These are phyloP conservation scores for Lachnellula hyalina DNA, from an alignment of 2,329 filamentous ascomycete genomes.

Conservation along the genomic window DNA sequence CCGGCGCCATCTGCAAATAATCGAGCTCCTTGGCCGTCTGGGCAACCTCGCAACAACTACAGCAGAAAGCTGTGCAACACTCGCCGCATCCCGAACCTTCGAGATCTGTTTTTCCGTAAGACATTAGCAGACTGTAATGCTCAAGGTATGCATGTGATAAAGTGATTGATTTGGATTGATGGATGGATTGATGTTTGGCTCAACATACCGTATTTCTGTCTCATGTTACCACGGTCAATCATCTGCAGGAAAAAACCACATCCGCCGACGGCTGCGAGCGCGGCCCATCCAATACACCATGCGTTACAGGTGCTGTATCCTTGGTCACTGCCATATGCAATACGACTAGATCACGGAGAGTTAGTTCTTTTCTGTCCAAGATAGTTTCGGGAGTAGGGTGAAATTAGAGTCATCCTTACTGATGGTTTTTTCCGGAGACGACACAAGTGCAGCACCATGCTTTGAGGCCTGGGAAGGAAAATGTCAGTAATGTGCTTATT, in stretches of 20 bases:
- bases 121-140: too few species aligned
- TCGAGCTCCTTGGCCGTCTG: constrained; percentile 8
- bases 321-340: neutral
- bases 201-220: constrained; percentile 6
- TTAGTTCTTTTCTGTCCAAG: too few species aligned
- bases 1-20: neutral
- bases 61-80: constrained; percentile 5
- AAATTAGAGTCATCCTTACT: neutral
- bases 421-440: constrained; percentile 6
- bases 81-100: constrained; percentile 2
- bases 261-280: neutral
- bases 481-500: too few species aligned
- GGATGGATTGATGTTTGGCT: neutral
- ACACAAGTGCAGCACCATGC: constrained; percentile 7
- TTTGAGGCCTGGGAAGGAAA: constrained; percentile 2
- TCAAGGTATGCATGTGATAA: too few species aligned
- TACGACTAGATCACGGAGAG: neutral
- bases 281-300: constrained; percentile 7
- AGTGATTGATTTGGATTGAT: neutral
- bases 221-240: constrained; percentile 6
- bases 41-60: constrained; percentile 4
- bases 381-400: too few species aligned
- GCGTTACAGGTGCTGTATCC: neutral
- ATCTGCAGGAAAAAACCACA: constrained; percentile 5
- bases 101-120: neutral